phyloP scores from a whole-genome alignment of 164 flowering plant species.

The Echeveria elegans region DNA sequence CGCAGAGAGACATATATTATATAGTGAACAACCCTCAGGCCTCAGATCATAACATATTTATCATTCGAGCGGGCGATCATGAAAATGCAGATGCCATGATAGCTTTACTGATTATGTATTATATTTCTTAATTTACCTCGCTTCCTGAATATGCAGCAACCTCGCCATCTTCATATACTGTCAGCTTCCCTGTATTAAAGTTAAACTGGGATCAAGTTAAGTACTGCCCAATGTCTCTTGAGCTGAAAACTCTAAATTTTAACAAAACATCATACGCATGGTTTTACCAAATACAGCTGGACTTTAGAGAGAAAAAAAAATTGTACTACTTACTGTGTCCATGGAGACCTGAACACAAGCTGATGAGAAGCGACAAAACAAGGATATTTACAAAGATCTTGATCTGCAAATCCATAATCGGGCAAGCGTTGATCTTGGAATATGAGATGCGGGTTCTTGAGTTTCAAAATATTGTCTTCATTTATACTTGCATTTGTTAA shows the following conservation, averaged over 20 bases:
- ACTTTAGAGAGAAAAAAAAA: neutral
- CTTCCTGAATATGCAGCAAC: neutral
- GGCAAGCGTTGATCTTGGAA: neutral
- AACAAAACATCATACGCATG: too few relatives aligned
- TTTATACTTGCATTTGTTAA: neutral
- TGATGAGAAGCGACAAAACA: neutral
- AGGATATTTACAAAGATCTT: neutral
- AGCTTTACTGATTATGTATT: neutral
- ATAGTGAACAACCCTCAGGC: neutral
- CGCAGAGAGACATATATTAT: neutral
- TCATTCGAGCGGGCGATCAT: neutral
- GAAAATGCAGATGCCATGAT: neutral
- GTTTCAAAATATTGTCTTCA: neutral
- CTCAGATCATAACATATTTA: too few relatives aligned
- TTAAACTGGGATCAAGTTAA: neutral
- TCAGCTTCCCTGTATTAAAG: neutral
- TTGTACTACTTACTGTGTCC: neutral
- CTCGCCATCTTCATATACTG: neutral
- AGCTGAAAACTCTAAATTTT: too few relatives aligned
- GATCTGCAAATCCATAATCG: neutral
- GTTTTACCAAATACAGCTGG: neutral
- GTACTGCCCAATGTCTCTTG: neutral
- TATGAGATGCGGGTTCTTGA: neutral
- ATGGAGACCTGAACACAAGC: neutral
- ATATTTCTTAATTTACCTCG: neutral